Percentiles rank a stretch among this genome's conserved stretches.
Conservation (phyloP, 805 yeast genomes). For the Kodamaea lidongshanica region DNA sequence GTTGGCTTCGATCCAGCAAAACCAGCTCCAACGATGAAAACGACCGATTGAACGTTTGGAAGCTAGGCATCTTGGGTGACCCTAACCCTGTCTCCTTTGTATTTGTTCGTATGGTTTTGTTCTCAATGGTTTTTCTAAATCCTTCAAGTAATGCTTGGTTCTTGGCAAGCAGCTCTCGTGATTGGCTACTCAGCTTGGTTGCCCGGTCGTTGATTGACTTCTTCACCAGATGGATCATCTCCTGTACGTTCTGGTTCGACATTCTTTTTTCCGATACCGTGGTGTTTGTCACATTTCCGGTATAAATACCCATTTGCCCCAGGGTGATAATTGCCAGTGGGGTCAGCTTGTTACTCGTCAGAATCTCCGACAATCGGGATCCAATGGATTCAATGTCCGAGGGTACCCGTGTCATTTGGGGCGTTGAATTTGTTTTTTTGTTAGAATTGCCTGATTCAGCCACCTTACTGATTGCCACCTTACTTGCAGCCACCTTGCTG, state of each 20-base stretch:
- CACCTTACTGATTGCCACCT: neutral
- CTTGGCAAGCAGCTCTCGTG: conserved; percentile 14
- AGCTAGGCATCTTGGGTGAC: no score
- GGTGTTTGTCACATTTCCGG: no score
- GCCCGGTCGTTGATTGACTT: conserved; percentile 21
- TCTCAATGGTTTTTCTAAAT: conserved; percentile 33
- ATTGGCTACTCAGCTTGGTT: conserved; percentile 16
- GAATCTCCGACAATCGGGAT: conserved; percentile 1
- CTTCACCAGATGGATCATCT: conserved; percentile 27
- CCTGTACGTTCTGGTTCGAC: conserved; percentile 22
- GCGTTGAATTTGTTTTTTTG: conserved; percentile 1
- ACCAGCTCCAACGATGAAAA: conserved; percentile 23
- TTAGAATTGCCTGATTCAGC: neutral
- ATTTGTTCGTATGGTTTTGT: no score
- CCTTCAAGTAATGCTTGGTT: conserved; percentile 23
- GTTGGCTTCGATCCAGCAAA: conserved; percentile 16
- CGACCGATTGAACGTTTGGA: conserved; percentile 19
- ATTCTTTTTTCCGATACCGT: conserved; percentile 9
- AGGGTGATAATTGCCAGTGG: no score
- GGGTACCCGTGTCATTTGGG: conserved; percentile 1
- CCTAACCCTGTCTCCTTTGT: no score
- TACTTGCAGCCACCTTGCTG: conserved; percentile 3
- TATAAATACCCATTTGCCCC: no score
- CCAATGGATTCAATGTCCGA: conserved; percentile 2
- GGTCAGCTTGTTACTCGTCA: conserved; percentile 1